Percentiles rank a stretch among this genome's conserved stretches.
phyloP scores from a whole-genome alignment of 805 yeast species.

The Wickerhamia fluorescens region DNA sequence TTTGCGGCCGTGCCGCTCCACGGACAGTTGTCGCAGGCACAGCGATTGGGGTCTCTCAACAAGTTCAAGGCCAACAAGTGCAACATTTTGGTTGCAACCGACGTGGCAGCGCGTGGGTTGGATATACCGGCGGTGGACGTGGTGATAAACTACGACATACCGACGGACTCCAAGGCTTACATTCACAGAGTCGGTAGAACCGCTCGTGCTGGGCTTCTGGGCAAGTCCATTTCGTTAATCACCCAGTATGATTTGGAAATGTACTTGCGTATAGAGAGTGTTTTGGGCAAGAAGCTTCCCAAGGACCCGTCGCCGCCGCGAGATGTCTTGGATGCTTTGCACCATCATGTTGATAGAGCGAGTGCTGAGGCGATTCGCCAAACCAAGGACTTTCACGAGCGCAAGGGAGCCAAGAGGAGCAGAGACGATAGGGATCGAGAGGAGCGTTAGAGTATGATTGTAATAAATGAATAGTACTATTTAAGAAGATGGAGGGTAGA shows the following conservation, averaged over 20 bases:
- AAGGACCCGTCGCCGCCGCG: conserved; percentile 72
- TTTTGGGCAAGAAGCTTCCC: conserved; percentile 72
- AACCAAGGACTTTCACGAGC: conserved; percentile 59
- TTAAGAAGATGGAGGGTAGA: conserved; percentile 9
- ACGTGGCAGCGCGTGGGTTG: conserved; percentile 84
- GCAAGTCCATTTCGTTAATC: conserved; percentile 78
- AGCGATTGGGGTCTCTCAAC: conserved; percentile 75
- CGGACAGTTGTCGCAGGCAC: conserved; percentile 84
- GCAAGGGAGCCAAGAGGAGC: conserved; percentile 24
- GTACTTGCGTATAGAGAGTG: conserved; percentile 83
- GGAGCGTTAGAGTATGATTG: too few species aligned
- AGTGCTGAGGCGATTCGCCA: conserved; percentile 81
- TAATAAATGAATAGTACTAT: too few species aligned
- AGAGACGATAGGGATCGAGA: conserved; percentile 31
- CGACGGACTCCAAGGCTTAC: conserved; percentile 78
- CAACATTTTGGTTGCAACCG: conserved; percentile 71
- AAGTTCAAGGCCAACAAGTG: conserved; percentile 69
- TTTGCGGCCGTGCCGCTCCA: conserved; percentile 89
- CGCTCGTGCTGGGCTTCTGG: conserved; percentile 89
- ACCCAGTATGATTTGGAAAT: conserved; percentile 93
- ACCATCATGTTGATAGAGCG: conserved; percentile 87
- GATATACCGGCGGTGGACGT: conserved; percentile 78
- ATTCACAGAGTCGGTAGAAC: conserved; percentile 92
- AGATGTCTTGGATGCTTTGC: conserved; percentile 67
- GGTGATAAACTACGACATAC: conserved; percentile 73